These are phyloP conservation scores for Moniliophthora roreri DNA, from an alignment of 1,284 basidiomycete genomes.

Conservation along the genomic window DNA sequence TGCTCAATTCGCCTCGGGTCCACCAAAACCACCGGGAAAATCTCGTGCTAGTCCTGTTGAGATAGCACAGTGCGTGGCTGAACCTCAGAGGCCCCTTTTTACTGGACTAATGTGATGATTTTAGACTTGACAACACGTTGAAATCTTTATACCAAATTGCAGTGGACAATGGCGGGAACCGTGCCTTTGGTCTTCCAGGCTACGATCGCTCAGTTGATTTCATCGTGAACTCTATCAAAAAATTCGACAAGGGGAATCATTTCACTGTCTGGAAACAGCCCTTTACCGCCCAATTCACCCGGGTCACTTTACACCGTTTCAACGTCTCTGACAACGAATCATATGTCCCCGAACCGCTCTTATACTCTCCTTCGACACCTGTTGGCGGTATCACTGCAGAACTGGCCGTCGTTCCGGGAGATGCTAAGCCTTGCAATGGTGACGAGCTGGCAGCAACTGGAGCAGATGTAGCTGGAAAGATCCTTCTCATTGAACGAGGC, in stretches of 20 bases:
- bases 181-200: slow-evolving; percentile 13
- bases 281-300: slow-evolving; percentile 11
- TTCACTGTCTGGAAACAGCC: slow-evolving; percentile 6
- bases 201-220: slow-evolving; percentile 11
- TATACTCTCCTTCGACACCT: slow-evolving; percentile 14
- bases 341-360: slow-evolving; percentile 1
- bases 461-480: slow-evolving; percentile 12
- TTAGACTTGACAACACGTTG: slow-evolving; percentile 3
- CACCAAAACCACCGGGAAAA: too few relatives aligned
- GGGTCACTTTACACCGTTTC: slow-evolving; percentile 11
- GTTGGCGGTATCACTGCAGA: slow-evolving; percentile 11
- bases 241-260: slow-evolving; percentile 8
- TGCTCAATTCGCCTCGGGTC: too few relatives aligned
- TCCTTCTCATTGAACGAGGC: slow-evolving; percentile 25
- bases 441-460: slow-evolving; percentile 10
- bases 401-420: slow-evolving; percentile 7
- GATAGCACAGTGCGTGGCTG: too few relatives aligned
- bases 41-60: too few relatives aligned
- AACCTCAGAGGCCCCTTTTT: too few relatives aligned
- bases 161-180: slow-evolving; percentile 10
- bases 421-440: slow-evolving; percentile 6
- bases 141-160: slow-evolving; percentile 6
- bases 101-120: too few relatives aligned
- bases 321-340: slow-evolving; percentile 5
- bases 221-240: slow-evolving; percentile 1